Evolutionary conservation across 208 protist species (phyloP).

Genomic region (Leishmania braziliensis): DNA sequence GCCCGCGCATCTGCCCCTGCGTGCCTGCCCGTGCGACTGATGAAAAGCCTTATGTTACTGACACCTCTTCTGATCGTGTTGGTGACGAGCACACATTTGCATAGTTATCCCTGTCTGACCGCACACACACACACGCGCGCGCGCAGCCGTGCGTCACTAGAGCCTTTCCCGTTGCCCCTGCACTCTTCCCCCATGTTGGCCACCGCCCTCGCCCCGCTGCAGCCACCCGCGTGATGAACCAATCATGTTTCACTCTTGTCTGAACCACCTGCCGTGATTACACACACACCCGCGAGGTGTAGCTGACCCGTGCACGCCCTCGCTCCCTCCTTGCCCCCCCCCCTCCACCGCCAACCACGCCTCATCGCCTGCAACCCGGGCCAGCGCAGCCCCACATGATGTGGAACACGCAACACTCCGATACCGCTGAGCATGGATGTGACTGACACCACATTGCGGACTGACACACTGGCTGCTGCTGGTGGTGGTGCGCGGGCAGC

Average conservation of each 20-base stretch:
- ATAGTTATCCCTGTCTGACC: constrained; percentile 50
- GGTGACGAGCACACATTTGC: constrained; percentile 42
- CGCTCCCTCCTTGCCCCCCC: neutral
- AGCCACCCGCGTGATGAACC: constrained; percentile 9
- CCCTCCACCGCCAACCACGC: neutral
- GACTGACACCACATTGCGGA: constrained; percentile 27
- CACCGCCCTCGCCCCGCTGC: neutral
- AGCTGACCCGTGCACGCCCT: neutral
- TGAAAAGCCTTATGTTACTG: constrained; percentile 24
- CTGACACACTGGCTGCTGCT: constrained; percentile 17
- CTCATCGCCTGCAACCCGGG: neutral
- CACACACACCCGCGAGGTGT: constrained; percentile 11
- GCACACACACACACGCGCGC: neutral
- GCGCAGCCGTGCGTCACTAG: neutral
- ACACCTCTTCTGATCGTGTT: constrained; percentile 45
- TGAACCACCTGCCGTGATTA: constrained; percentile 10
- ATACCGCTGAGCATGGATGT: constrained; percentile 37
- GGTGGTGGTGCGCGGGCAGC: neutral
- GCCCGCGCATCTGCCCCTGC: neutral
- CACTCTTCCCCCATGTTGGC: neutral
- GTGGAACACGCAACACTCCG: constrained; percentile 31
- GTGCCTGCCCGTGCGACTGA: constrained; percentile 15
- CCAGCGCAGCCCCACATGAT: constrained; percentile 19
- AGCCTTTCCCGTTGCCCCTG: neutral
- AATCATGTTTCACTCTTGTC: constrained; percentile 18